Evolutionary conservation across 2,329 filamentous ascomycete species (phyloP).

Genomic region (Fusarium miscanthi): DNA sequence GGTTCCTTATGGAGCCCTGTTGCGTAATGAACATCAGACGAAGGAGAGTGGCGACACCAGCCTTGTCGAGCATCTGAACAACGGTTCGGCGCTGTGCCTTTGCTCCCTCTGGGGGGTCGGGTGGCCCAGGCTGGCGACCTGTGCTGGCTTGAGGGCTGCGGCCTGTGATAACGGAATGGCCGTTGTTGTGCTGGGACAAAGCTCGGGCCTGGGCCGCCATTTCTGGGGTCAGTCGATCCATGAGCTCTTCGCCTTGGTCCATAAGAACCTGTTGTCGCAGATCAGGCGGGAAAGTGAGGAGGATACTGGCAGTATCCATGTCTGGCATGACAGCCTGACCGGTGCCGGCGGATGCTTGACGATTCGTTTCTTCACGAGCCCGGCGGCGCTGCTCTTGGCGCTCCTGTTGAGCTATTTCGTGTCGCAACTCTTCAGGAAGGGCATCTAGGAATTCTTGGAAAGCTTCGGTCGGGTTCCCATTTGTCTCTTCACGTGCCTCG

Average conservation of each 20-base stretch:
- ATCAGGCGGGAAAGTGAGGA: conserved; percentile 87
- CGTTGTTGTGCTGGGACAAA: conserved; percentile 59
- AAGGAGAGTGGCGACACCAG: conserved; percentile 93
- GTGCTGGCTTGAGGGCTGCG: conserved; percentile 45
- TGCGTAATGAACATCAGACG: conserved; percentile 99
- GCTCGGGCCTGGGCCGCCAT: conserved; percentile 87
- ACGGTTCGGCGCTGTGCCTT: conserved; percentile 83
- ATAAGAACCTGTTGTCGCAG: conserved; percentile 88
- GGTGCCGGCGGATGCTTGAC: conserved; percentile 67
- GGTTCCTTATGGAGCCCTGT: conserved; percentile 84
- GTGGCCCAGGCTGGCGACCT: conserved; percentile 34
- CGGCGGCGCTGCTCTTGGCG: conserved; percentile 87
- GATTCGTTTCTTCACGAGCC: conserved; percentile 83
- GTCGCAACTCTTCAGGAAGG: conserved; percentile 86
- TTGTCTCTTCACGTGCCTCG: conserved; percentile 75
- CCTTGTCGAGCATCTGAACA: conserved; percentile 96
- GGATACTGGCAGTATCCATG: conserved; percentile 92
- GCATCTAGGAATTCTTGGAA: conserved; percentile 95
- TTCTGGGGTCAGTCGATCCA: conserved; percentile 85
- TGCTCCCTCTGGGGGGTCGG: conserved; percentile 60
- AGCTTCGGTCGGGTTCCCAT: conserved; percentile 83
- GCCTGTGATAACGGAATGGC: conserved; percentile 47
- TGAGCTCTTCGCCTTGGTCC: conserved; percentile 89
- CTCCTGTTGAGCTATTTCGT: conserved; percentile 92
- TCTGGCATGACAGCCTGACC: conserved; percentile 71